These are phyloP conservation scores for Phytophthora nicotianae DNA, from an alignment of 352 stramenopile species.

Conservation along the genomic window DNA sequence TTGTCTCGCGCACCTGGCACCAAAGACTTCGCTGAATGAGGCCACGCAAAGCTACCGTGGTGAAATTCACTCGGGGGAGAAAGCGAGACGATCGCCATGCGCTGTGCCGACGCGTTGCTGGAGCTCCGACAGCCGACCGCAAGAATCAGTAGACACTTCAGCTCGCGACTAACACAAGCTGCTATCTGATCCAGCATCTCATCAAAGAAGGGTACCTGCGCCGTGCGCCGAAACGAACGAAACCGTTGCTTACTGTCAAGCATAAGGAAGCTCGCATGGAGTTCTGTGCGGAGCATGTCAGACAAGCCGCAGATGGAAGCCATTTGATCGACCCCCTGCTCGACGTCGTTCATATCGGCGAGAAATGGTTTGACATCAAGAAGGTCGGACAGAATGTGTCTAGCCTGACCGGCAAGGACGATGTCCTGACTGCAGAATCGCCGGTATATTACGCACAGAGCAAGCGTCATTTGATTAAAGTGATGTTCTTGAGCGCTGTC, in stretches of 20 bases:
- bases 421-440: background rate
- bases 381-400: conserved; percentile 4
- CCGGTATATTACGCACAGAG: conserved; percentile 2
- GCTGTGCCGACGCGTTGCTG: background rate
- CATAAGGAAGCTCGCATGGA: too few species aligned
- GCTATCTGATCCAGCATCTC: too few species aligned
- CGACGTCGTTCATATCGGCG: conserved; percentile 8
- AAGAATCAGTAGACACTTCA: too few species aligned
- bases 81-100: conserved; percentile 6
- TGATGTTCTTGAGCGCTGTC: conserved; percentile 12
- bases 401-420: conserved; percentile 10
- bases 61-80: background rate
- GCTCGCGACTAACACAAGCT: too few species aligned
- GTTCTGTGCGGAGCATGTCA: too few species aligned
- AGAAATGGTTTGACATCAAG: conserved; percentile 18
- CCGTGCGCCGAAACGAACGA: too few species aligned
- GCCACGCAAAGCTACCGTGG: background rate
- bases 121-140: background rate
- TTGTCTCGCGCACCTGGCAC: conserved; percentile 1
- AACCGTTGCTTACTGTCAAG: too few species aligned
- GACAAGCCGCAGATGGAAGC: too few species aligned
- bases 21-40: background rate
- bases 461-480: conserved; percentile 1
- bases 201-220: too few species aligned
- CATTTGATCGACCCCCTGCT: background rate